phyloP scores from a whole-genome alignment of 1,284 basidiomycete species.

The Gomphus sp. region DNA sequence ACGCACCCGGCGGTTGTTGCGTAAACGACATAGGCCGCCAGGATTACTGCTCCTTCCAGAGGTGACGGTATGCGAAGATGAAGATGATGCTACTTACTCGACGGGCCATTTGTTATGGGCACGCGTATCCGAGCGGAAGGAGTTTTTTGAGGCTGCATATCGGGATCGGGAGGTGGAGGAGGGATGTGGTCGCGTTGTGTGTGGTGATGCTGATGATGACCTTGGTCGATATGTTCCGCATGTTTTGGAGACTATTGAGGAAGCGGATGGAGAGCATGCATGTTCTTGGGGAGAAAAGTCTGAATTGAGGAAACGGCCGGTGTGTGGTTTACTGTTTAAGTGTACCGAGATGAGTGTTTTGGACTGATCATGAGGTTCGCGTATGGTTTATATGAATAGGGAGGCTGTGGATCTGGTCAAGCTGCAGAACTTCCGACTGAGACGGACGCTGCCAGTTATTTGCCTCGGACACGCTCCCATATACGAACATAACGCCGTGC shows the following conservation, averaged over 20 bases:
- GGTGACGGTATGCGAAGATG: background rate
- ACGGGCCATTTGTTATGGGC: background rate
- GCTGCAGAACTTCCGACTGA: background rate
- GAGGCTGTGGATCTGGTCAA: background rate
- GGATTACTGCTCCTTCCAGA: background rate
- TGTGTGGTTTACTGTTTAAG: background rate
- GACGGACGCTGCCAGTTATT: background rate
- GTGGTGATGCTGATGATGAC: no score
- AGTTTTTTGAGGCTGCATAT: background rate
- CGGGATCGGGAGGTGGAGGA: background rate
- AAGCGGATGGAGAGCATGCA: background rate
- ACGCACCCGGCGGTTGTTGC: background rate
- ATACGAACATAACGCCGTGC: background rate
- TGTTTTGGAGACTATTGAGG: conserved; percentile 5
- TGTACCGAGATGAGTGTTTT: background rate
- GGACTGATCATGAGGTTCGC: background rate
- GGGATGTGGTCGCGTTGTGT: background rate
- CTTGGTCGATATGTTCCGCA: conserved; percentile 4
- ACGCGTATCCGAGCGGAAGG: background rate
- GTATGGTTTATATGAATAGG: background rate
- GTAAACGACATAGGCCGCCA: background rate
- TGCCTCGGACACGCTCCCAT: background rate
- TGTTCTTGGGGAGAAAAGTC: background rate
- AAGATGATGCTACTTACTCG: background rate
- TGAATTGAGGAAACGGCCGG: background rate